A percentile compares a stretch with the other conserved stretches of the same genome.
These are phyloP conservation scores for Coemansia guatemalensis DNA, from an alignment of 192 early-diverging fungal genomes.

Conservation along the genomic window DNA sequence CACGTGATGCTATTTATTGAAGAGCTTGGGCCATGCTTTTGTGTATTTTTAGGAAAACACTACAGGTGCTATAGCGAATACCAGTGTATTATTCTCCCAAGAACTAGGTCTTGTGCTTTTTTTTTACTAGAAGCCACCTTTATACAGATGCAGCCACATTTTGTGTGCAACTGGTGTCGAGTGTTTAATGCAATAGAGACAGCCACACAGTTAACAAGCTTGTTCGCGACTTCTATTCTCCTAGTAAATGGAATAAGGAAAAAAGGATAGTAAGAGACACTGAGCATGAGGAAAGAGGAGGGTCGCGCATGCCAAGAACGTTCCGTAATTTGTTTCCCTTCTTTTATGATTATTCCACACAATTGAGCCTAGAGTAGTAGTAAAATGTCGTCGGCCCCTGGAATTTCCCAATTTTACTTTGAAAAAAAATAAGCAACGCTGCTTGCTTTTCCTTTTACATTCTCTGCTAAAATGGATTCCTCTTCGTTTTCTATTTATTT, in stretches of 20 bases:
- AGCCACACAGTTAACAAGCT: background rate
- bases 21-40: no score
- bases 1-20: background rate
- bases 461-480: background rate
- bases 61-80: background rate
- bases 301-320: background rate
- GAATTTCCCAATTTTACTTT: background rate
- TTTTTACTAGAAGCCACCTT: background rate
- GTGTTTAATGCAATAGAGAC: background rate
- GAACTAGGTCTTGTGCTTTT: background rate
- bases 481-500: background rate
- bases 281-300: background rate
- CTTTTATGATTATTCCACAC: background rate
- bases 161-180: background rate
- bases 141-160: background rate
- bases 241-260: background rate
- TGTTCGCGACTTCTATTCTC: background rate
- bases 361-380: background rate
- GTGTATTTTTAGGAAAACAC: background rate
- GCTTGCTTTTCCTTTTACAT: background rate
- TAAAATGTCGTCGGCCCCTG: background rate
- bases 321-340: background rate
- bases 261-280: background rate
- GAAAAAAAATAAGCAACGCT: background rate
- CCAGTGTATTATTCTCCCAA: background rate